Percentiles rank a stretch among this genome's conserved stretches.
Conservation (phyloP, 1,139 yeast genomes). For the Pichia kudriavzevii region DNA sequence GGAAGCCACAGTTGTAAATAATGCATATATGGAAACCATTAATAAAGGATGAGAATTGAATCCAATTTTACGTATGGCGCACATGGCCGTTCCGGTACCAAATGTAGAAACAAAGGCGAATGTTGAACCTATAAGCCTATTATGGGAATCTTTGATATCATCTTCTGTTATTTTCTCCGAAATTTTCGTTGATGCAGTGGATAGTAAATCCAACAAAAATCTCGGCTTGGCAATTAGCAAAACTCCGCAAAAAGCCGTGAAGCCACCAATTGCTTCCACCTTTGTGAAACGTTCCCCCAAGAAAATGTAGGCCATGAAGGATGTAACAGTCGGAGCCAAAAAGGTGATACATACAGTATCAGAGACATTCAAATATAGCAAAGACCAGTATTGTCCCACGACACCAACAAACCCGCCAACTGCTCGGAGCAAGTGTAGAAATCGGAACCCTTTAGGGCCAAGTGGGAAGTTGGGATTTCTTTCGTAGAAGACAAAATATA, state of each 20-base stretch:
- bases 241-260: constrained; percentile 68
- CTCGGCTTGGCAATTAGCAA: constrained; percentile 74
- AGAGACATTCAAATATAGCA: constrained; percentile 54
- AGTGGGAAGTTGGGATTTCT: constrained; percentile 55
- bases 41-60: constrained; percentile 70
- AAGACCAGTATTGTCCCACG: constrained; percentile 46
- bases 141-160: constrained; percentile 7
- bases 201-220: constrained; percentile 40
- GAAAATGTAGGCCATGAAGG: constrained; percentile 61
- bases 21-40: constrained; percentile 70
- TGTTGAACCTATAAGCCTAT: constrained; percentile 45
- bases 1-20: constrained; percentile 50
- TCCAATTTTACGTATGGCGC: constrained; percentile 68
- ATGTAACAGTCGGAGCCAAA: constrained; percentile 70
- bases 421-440: constrained; percentile 52
- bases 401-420: constrained; percentile 64
- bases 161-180: constrained; percentile 3
- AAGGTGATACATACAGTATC: constrained; percentile 78
- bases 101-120: constrained; percentile 64
- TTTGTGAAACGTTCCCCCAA: constrained; percentile 58
- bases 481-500: constrained; percentile 40
- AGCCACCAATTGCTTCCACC: constrained; percentile 62
- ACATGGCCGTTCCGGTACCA: constrained; percentile 67
- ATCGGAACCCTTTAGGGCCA: constrained; percentile 59
- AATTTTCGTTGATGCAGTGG: constrained; percentile 11